These are phyloP conservation scores for Fusarium albosuccineum DNA, from an alignment of 2,329 filamentous ascomycete species.

Conservation along the genomic window DNA sequence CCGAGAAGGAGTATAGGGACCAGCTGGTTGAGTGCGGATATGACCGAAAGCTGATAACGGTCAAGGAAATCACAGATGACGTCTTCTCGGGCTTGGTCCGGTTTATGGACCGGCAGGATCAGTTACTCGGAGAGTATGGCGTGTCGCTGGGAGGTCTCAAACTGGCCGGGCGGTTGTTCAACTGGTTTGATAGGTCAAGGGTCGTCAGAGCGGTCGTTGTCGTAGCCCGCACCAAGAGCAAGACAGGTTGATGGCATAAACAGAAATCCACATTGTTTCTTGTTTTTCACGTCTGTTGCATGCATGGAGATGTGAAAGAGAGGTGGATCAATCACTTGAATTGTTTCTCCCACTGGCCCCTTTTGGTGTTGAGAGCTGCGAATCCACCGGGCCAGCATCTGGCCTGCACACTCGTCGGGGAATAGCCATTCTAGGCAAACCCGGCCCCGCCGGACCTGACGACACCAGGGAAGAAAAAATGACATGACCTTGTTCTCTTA, in stretches of 20 bases:
- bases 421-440: background rate
- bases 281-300: no score
- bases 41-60: slow-evolving; percentile 52
- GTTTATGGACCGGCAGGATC: slow-evolving; percentile 57
- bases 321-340: background rate
- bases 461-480: background rate
- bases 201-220: slow-evolving; percentile 54
- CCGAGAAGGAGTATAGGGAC: slow-evolving; percentile 58
- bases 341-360: background rate
- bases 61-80: slow-evolving; percentile 65
- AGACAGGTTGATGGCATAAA: slow-evolving; percentile 24
- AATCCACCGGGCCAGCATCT: background rate
- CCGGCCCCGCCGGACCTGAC: slow-evolving; percentile 1
- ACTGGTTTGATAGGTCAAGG: slow-evolving; percentile 53
- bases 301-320: background rate
- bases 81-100: slow-evolving; percentile 64
- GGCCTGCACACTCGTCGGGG: background rate
- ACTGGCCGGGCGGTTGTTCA: slow-evolving; percentile 53
- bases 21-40: slow-evolving; percentile 64
- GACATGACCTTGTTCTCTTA: background rate
- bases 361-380: background rate
- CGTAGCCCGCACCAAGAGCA: slow-evolving; percentile 46
- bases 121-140: slow-evolving; percentile 51
- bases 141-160: slow-evolving; percentile 54
- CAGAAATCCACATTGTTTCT: no score